Percentiles rank a stretch among this genome's conserved stretches.
phyloP scores from a whole-genome alignment of 169 alveolate species.

The Plasmodium vivax region DNA sequence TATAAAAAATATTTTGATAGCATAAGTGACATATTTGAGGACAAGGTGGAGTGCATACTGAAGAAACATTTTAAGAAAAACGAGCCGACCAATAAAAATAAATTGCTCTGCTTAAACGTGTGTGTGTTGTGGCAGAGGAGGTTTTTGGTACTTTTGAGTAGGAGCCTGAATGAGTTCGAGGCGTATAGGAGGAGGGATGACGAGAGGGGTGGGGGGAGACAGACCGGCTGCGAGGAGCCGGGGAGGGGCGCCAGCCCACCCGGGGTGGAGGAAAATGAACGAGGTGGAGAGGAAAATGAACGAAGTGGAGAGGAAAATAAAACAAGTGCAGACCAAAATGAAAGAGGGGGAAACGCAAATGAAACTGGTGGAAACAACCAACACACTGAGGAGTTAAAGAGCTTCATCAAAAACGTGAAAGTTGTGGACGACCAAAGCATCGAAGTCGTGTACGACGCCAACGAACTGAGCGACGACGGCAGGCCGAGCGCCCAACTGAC shows the following conservation, averaged over 20 bases:
- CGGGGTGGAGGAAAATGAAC: background rate
- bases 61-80: constrained; percentile 64
- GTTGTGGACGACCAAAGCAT: constrained; percentile 19
- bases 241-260: background rate
- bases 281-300: background rate
- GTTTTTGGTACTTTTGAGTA: constrained; percentile 23
- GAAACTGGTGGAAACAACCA: background rate
- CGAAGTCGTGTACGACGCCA: constrained; percentile 36
- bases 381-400: constrained; percentile 21
- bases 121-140: constrained; percentile 52
- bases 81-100: constrained; percentile 65
- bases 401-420: constrained; percentile 45
- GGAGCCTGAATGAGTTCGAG: constrained; percentile 32
- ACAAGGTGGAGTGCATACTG: constrained; percentile 40
- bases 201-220: background rate
- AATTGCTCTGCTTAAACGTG: constrained; percentile 39
- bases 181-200: constrained; percentile 19
- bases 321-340: background rate
- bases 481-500: constrained; percentile 60
- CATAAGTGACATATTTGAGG: constrained; percentile 69
- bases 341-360: background rate
- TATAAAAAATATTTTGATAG: constrained; percentile 54
- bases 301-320: background rate
- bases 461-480: constrained; percentile 17
- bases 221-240: background rate